phyloP scores from a whole-genome alignment of 306 rosid genomes.

The Trichosanthes cucumerina region DNA sequence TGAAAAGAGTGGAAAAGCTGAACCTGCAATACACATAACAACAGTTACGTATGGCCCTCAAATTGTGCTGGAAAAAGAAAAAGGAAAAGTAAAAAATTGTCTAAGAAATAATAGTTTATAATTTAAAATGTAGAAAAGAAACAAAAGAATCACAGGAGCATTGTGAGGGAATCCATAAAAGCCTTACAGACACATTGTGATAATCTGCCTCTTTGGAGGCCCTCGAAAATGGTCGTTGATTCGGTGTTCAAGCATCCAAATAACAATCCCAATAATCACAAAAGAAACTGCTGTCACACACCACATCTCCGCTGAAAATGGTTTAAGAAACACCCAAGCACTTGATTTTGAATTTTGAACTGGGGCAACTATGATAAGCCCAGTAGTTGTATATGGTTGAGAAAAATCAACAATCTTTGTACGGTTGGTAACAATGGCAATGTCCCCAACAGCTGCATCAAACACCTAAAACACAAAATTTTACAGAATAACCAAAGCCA shows the following conservation, averaged over 20 bases:
- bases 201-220: constrained; percentile 73
- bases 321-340: constrained; percentile 91
- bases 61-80: neutral
- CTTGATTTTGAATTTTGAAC: constrained; percentile 37
- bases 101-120: too few species aligned
- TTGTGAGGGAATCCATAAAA: neutral
- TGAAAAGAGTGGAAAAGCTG: constrained; percentile 87
- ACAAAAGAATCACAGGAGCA: too few species aligned
- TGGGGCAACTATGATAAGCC: constrained; percentile 87
- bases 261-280: constrained; percentile 55
- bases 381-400: constrained; percentile 74
- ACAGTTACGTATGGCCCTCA: neutral
- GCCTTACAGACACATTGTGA: constrained; percentile 65
- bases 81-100: neutral
- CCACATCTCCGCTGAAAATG: constrained; percentile 89
- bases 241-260: constrained; percentile 92
- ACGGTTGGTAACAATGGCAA: constrained; percentile 81
- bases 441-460: constrained; percentile 93
- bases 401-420: constrained; percentile 76
- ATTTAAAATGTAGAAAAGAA: too few species aligned
- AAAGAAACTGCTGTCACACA: constrained; percentile 60
- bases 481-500: neutral
- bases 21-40: constrained; percentile 48
- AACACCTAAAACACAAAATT: constrained; percentile 40
- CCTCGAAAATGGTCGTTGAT: constrained; percentile 84